Evolutionary conservation across 2,329 filamentous ascomycete species (phyloP), one percentile per base, ranked within the genome.

Genomic region (Gnomoniopsis smithogilvyi): DNA sequence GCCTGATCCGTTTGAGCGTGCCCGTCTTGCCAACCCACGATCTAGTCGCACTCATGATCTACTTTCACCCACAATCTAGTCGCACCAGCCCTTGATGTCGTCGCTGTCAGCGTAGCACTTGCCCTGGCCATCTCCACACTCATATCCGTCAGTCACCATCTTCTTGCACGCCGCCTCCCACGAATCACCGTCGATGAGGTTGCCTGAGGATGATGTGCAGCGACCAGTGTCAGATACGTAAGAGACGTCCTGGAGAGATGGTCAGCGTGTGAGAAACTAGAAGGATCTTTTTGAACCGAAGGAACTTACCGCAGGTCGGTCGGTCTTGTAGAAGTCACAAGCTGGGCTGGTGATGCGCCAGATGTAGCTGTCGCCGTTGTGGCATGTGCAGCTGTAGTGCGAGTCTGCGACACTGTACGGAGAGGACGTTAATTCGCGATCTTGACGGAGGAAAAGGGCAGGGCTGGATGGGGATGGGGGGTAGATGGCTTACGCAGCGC

Each of bases 331-430:
- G 11, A 60, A 47, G 41, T 57, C 51, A 51, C 64, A 66, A 3
- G 64, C 64, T 30, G 64, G 61, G 50, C n/a, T 36, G 49, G 61
- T 64, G 54, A 66, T 65, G 48, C 64, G 63, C 64, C 64, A 66
- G 60, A 65, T 66, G 60, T 64, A 66, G 60, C 64, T 61, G 45
- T 65, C 61, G 53, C 64, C 64, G 59, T 66, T 66, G 63, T 62
- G 41, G 60, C 64, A 66, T 11, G 56, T 51, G 51, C 64, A 66
- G 62, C 45, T 64, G 24, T 55, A 53, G 54, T 69, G 66, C 11
- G 64, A 54, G 49, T 68, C 47, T 46, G 68, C 68, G 11, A 66
- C 24, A 2, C 63, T 67, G 21, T 12, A 34, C 10, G 12, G 3
- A 12, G 14, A 11, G 3, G n/a, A 14, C 3, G n/a, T 17, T n/a